These are phyloP conservation scores for Silybum marianum DNA, from an alignment of 129 eudicot genomes.

Conservation along the genomic window DNA sequence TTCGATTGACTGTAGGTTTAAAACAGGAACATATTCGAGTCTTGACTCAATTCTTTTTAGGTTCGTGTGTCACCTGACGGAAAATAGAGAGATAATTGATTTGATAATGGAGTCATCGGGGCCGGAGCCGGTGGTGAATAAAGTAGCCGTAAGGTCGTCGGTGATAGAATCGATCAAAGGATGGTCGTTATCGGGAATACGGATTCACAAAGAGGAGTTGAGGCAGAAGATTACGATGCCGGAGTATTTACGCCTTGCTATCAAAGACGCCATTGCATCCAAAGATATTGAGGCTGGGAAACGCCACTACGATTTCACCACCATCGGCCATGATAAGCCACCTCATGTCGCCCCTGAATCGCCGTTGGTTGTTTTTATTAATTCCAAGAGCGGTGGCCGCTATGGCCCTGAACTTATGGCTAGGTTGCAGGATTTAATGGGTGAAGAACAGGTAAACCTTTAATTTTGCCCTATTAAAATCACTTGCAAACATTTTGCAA, in stretches of 20 bases:
- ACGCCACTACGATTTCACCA: conserved; percentile 34
- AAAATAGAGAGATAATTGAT: background rate
- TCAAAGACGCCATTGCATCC: conserved; percentile 56
- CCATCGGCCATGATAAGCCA: conserved; percentile 28
- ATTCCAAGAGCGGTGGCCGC: conserved; percentile 88
- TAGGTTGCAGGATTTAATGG: conserved; percentile 72
- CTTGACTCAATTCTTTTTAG: conserved; percentile 7
- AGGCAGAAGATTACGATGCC: conserved; percentile 60
- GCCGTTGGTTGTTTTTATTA: conserved; percentile 80
- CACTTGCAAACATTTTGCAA: background rate
- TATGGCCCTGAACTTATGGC: conserved; percentile 73
- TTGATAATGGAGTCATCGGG: conserved; percentile 39
- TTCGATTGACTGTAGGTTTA: background rate
- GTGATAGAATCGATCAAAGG: conserved; percentile 74
- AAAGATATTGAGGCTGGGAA: conserved; percentile 51
- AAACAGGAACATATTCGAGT: conserved; percentile 26
- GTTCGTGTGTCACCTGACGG: conserved; percentile 3
- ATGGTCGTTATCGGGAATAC: conserved; percentile 55
- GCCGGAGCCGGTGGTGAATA: conserved; percentile 27
- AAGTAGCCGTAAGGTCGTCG: conserved; percentile 59
- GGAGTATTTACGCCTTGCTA: conserved; percentile 66
- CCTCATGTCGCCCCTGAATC: conserved; percentile 41
- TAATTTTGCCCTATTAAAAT: background rate
- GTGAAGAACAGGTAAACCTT: conserved; percentile 78
- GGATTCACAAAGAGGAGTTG: conserved; percentile 61